Conservation (phyloP, 2,329 filamentous ascomycete genomes). For the Fusarium sp. region DNA sequence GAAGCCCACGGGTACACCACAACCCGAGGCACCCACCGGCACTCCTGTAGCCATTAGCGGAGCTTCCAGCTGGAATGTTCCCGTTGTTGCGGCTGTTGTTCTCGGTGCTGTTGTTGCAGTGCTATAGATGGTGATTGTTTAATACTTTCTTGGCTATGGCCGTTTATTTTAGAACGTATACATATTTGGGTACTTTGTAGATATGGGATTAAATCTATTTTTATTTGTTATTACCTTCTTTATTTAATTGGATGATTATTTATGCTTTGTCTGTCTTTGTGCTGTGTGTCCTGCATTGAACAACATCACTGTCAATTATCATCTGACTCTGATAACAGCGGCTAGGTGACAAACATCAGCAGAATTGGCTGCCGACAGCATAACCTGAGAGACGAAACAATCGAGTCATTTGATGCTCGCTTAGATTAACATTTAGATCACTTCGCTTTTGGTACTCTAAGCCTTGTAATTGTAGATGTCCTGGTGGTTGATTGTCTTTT, state of each 20-base stretch:
- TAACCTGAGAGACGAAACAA: no score
- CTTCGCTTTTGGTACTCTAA: no score
- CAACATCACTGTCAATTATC: no score
- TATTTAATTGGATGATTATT: neutral
- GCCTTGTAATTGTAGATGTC: no score
- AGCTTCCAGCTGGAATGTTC: conserved; percentile 27
- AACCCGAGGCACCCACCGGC: conserved; percentile 13
- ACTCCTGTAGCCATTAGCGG: conserved; percentile 22
- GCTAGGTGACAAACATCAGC: no score
- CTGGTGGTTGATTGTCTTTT: no score
- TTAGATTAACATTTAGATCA: no score
- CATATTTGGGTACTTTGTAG: conserved; percentile 22
- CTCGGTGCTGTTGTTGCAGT: conserved; percentile 25
- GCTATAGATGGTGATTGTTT: conserved; percentile 19
- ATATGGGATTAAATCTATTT: conserved; percentile 11
- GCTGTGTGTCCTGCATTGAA: neutral
- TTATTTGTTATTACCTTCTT: conserved; percentile 6
- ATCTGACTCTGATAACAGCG: no score
- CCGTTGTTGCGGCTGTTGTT: conserved; percentile 19
- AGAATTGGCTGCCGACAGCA: no score
- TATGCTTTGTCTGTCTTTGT: neutral
- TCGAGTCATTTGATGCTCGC: no score
- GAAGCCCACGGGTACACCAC: conserved; percentile 24
- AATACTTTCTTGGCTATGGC: conserved; percentile 24
- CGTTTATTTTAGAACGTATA: conserved; percentile 18